Evolutionary conservation across 768 basidiomycete species (phyloP).

Genomic region (Sporobolomyces phaffii): DNA sequence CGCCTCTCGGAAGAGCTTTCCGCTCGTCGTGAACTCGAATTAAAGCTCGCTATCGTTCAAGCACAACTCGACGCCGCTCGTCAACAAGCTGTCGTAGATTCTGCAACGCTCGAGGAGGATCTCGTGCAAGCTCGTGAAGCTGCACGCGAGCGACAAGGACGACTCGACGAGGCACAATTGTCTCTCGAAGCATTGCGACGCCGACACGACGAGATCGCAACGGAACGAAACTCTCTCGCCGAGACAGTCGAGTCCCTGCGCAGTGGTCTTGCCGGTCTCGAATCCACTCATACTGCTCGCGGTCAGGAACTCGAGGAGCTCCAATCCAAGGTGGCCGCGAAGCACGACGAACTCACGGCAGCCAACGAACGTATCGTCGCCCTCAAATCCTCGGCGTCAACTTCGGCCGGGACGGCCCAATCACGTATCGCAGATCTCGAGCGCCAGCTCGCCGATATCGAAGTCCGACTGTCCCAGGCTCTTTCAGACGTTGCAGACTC

Average conservation of each 20-base stretch:
- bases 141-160: background rate
- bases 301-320: background rate
- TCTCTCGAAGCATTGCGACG: background rate
- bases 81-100: no score
- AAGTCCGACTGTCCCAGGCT: background rate
- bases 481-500: conserved; percentile 1
- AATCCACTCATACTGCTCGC: background rate
- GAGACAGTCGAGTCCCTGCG: background rate
- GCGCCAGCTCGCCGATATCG: background rate
- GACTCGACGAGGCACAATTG: background rate
- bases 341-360: background rate
- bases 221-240: background rate
- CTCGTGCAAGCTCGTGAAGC: conserved; percentile 7
- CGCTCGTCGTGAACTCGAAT: background rate
- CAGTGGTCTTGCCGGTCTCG: background rate
- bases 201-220: background rate
- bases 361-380: background rate
- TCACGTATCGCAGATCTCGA: background rate
- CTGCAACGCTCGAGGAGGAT: conserved; percentile 15
- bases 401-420: background rate
- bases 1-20: conserved; percentile 3
- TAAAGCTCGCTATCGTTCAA: background rate
- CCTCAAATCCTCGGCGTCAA: background rate
- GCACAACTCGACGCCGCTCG: background rate
- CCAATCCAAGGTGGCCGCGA: background rate